Base-by-base conservation (phyloP, 768 basidiomycete genomes). In the Tylopilus plumbeoviolaceoides region DNA sequence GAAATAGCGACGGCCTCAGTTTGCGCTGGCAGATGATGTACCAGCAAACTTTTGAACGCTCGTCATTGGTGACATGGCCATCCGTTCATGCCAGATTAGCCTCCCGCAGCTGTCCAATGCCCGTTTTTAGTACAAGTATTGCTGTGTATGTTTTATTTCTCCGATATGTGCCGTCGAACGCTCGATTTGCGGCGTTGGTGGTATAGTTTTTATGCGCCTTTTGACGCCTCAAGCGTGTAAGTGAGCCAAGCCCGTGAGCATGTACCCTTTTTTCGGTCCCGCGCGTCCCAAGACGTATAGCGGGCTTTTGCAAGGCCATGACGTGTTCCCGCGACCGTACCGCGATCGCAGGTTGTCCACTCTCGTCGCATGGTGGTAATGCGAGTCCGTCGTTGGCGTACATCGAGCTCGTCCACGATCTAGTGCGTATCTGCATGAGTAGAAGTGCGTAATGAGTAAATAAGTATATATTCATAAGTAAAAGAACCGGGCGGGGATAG, bases 1-100 rank as follows among this genome's bases (percentile, higher is more conserved):
- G 44, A 50, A 52, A 44, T 49, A 46, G 54, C 58, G 54, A 51
- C 21, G 50, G 50, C 36, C 55, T 31, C 46, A 50, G 35, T 41
- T 51, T 48, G 43, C 43, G 44, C 47, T 65, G 58, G 63, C 64
- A 64, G 54, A 54, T 60, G 61, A 63, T 66, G 61, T 43, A 58
- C 43, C 53, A 63, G 44, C 44, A 57, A 42, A 60, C 51, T 55
- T 31, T 40, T 21, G 48, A 25, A 51, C 55, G 57, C 52, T 43
- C 57, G 48, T 42, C 52, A 48, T 23, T 47, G 23, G 21, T 38
- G 45, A 46, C 45, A 36, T 36, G 31, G 45, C 45, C 45, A 46
- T 46, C 30, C 46, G 49, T 48, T 59, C 63, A 36, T 44, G 53
- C 56, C 54, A 49, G 62, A 65, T 63, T 57, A 49, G 55, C 57